Evolutionary conservation across 441 rosid species (phyloP), one percentile per base, ranked within the genome.

Genomic region (Gossypium laxum): DNA sequence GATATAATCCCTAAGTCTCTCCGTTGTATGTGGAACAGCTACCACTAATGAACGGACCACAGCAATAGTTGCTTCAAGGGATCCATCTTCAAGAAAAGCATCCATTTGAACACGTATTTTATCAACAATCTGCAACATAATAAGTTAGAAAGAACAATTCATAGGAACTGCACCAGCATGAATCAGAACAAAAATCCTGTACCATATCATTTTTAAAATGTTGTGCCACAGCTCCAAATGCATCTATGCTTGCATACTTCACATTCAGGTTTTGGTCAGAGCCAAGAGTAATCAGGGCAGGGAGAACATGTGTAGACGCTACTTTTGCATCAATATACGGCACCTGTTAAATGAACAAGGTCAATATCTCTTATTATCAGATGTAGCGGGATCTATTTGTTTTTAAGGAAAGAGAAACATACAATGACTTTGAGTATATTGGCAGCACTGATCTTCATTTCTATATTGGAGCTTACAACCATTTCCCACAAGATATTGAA

Each of bases 51-150:
- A 90, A 72, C 91, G 98, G 63, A 94, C 80, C 62, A 94, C 98
- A 71, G 96, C 96, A 57, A 91, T 73, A 43, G 93, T 90, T 69
- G 98, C 96, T 77, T 90, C 98, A 82, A 88, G 92, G 58, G 98
- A 94, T 74, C 98, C 97, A 80, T 94, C 98, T 84, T 94, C 98
- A 69, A 94, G 92, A 83, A 94, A 94, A 43, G 97, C 97, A 85
- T 94, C 98, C 98, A 94, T 94, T 86, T 94, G 98, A 77, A 94
- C 90, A 58, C 91, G 88, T 82, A 94, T 94, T 85, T 94, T 94
- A 74, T 94, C 98, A 80, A 94, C 96, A 82, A 94, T 90, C 98
- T 91, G 89, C 77, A 58, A 59, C 61, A 81, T 69, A 55, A 26
- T 1, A 69, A 55, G 74, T 54, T 64, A 48, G 54, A 70, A 38